Base-by-base conservation (phyloP, 768 basidiomycete genomes). In the Kwoniella shandongensis region DNA sequence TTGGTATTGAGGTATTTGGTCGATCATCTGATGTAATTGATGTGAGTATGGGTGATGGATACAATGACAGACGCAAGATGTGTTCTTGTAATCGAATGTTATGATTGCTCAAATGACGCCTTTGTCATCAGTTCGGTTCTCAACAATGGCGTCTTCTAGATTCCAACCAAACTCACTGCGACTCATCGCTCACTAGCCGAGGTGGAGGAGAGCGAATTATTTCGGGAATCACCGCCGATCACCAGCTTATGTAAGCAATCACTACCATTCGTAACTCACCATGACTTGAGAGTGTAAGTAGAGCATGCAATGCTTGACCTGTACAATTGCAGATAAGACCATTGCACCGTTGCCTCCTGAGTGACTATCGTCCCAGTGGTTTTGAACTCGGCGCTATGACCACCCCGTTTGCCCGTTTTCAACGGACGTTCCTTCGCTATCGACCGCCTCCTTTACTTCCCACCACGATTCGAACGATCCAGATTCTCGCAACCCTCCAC, bases 401-500 rank as follows among this genome's bases (percentile, higher is more conserved):
- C 23, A 18, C 42, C 7, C 47, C 49, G 10, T 58, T 51, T 35
- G 39, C 32, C 12, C 51, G 57, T 15, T 30, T 53, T 29, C 57
- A 40, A 13, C 32, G 39, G 23, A 36, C 45, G 12, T 59, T 59
- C 45, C 29, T 27, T 6, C 44, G 44, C 5, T 53, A 50, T 48
- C 50, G 61, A 41, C 59, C 62, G 11, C 66, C 66, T 26, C 62
- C 62, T 18, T n/a, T 67, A 3, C 7, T 59, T 12, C 57, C 61
- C 27, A 62, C 63, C 1, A 55, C 58, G 1, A 56, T 68, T 20
- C 48, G 63, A 3, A 65, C 63, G 18, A 55, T 68, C 18, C 63
- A 70, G 44, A 40, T 70, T 27, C 39, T 72, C 1, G 65, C 67
- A 1, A 60, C 69, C 17, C 47, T 62, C 20, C 73, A 74, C 42